Percentiles rank a stretch among this genome's conserved stretches.
Evolutionary conservation across 2,329 filamentous ascomycete genomes (phyloP).

Genomic region (Aspergillus melleus): DNA sequence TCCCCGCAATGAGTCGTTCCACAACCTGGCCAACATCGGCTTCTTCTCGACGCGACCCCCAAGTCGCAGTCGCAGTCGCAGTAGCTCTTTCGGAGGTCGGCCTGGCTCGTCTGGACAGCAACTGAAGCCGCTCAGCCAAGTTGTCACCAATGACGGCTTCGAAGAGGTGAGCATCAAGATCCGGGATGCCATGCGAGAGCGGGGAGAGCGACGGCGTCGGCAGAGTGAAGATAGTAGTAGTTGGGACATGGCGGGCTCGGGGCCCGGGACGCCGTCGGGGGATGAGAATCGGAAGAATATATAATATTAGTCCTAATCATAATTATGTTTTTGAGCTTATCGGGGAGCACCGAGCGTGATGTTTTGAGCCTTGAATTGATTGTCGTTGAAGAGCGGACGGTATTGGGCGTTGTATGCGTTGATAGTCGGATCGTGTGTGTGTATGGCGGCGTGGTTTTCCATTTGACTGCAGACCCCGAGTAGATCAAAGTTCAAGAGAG

Average conservation of each 20-base stretch:
- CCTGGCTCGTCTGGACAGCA: conserved; percentile 63
- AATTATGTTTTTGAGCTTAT: neutral
- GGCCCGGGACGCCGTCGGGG: conserved; percentile 36
- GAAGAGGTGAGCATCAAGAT: conserved; percentile 84
- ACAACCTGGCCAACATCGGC: conserved; percentile 80
- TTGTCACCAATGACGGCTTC: conserved; percentile 68
- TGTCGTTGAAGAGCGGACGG: neutral
- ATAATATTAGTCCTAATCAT: conserved; percentile 10
- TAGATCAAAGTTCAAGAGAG: neutral
- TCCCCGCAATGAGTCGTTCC: conserved; percentile 90
- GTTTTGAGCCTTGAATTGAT: neutral
- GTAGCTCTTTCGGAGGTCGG: conserved; percentile 65
- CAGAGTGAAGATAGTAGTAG: conserved; percentile 44
- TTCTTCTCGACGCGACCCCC: conserved; percentile 87
- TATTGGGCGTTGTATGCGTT: neutral
- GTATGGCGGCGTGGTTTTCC: neutral
- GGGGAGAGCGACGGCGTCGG: conserved; percentile 63
- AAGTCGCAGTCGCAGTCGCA: conserved; percentile 75
- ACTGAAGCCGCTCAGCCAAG: conserved; percentile 67
- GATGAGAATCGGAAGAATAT: conserved; percentile 39
- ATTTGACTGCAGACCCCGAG: neutral
- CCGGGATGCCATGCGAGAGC: conserved; percentile 76
- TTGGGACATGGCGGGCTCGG: conserved; percentile 42
- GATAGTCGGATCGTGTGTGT: neutral
- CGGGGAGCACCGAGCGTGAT: neutral